Base-by-base conservation (phyloP, 2,329 filamentous ascomycete genomes). In the Onygenales sp. region DNA sequence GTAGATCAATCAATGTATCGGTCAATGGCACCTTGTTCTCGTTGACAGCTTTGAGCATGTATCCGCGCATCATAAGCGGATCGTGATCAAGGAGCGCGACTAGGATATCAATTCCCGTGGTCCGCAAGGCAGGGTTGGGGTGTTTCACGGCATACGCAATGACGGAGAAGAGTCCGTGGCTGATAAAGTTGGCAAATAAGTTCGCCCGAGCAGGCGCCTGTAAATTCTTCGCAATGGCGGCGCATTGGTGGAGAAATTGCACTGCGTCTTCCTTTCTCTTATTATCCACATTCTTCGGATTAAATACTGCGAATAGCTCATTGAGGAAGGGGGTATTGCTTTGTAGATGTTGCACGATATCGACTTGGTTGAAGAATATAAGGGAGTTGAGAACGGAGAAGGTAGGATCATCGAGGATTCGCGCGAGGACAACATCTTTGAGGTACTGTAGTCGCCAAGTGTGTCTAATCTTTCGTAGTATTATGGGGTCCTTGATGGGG, bases 341-440 rank as follows among this genome's bases (percentile, higher is more conserved):
- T 69, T 96, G 91, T n/a, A 98, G 78, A 70, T 97, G 89, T 65
- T 92, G 88, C 49, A 98, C 86, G 65, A 98, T 96, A 65, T 97
- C 93, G 62, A 97, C 91, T 73, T 98, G 93, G 73, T 97, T 93
- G 78, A 95, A 98, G 75, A 96, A 98, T 61, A 98, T 98, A 62
- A 97, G 80, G 50, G 90, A 95, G 72, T 97, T 98, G 59, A 98
- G 83, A 31, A 97, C 91, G 27, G 89, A 95, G 69, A 97, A 98
- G 17, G 93, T 98, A 49, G 92, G 92, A 68, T 98, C 93, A 71
- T 98, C 93, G 57, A 98, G 79, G 58, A 98, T 97, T 58, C 93
- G 84, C 33, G 93, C 93, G 43, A 98, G 80, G 1, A 97, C 92
- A n/a, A 98, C 93, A 64, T 98, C 93, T 69, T 97, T 98, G 52